Evolutionary conservation across 768 basidiomycete genomes (phyloP).

Genomic region (Amanita rimosa): DNA sequence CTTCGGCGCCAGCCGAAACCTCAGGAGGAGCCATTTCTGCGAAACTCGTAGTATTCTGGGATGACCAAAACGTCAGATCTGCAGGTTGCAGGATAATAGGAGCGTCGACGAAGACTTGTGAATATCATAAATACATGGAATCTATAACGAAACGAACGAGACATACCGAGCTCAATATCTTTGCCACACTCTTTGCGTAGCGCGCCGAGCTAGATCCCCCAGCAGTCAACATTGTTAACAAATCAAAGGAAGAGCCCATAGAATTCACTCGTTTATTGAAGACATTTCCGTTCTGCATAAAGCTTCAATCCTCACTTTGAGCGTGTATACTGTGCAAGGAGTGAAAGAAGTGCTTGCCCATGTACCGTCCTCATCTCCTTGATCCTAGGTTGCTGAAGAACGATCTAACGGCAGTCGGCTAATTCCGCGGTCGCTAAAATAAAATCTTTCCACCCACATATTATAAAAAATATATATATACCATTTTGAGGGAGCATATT

Average conservation of each 20-base stretch:
- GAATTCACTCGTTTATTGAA: constrained; percentile 59
- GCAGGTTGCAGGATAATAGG: constrained; percentile 57
- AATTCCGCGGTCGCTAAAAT: background rate
- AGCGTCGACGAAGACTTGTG: constrained; percentile 62
- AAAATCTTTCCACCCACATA: too few relatives aligned
- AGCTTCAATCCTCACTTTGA: constrained; percentile 26
- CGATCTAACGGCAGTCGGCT: too few relatives aligned
- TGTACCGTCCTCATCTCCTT: constrained; percentile 23
- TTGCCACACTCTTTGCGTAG: constrained; percentile 60
- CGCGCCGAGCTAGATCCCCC: constrained; percentile 45
- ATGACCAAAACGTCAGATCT: constrained; percentile 32
- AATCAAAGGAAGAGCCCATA: background rate
- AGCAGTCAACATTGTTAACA: background rate
- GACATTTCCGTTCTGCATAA: constrained; percentile 58
- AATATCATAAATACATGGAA: background rate
- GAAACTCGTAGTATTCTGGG: constrained; percentile 9
- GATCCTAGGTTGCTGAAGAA: background rate
- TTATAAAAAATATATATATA: too few relatives aligned
- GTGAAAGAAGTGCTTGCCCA: constrained; percentile 19
- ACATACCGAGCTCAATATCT: constrained; percentile 50
- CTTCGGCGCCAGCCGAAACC: constrained; percentile 24
- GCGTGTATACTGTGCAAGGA: background rate
- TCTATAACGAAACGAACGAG: background rate
- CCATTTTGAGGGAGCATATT: too few relatives aligned
- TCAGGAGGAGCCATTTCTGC: constrained; percentile 24